Evolutionary conservation across 2,329 filamentous ascomycete genomes (phyloP).

Genomic region (Fusarium sp.): DNA sequence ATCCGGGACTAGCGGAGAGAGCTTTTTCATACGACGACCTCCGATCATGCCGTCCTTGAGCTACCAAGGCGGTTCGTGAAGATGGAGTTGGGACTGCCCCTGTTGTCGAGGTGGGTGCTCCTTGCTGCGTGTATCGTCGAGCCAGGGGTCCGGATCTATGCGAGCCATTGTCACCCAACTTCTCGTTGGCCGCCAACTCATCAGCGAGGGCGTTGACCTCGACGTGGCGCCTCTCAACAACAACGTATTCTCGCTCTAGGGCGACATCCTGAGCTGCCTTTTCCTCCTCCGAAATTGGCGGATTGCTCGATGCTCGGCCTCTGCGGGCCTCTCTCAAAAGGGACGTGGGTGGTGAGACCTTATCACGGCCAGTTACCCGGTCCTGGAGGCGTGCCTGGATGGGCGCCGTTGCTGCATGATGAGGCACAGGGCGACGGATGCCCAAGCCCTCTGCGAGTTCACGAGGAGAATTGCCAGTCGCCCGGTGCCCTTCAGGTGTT

Average conservation of each 20-base stretch:
- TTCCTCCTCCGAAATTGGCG: conserved; percentile 69
- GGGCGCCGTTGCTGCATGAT: conserved; percentile 63
- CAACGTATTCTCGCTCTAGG: conserved; percentile 92
- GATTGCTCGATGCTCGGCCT: conserved; percentile 44
- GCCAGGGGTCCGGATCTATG: conserved; percentile 73
- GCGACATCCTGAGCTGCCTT: conserved; percentile 86
- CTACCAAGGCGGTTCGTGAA: conserved; percentile 80
- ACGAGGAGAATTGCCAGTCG: conserved; percentile 56
- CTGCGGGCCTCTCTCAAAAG: conserved; percentile 50
- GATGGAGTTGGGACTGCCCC: conserved; percentile 75
- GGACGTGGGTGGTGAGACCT: conserved; percentile 42
- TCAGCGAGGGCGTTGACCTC: conserved; percentile 98
- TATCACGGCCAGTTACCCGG: conserved; percentile 38
- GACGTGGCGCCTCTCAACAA: conserved; percentile 94
- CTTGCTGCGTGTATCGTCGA: conserved; percentile 83
- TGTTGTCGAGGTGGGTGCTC: conserved; percentile 73
- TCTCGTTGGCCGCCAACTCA: conserved; percentile 87
- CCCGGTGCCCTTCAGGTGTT: conserved; percentile 45
- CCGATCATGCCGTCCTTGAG: conserved; percentile 78
- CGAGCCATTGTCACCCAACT: conserved; percentile 63
- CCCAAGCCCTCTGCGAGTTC: conserved; percentile 63
- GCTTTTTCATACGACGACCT: conserved; percentile 82
- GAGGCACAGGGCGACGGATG: conserved; percentile 60
- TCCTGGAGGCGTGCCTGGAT: conserved; percentile 51
- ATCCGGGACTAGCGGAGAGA: conserved; percentile 76